phyloP scores from a whole-genome alignment of 2,329 filamentous ascomycete genomes.

The Ophiocordyceps camponoti-leonardi region DNA sequence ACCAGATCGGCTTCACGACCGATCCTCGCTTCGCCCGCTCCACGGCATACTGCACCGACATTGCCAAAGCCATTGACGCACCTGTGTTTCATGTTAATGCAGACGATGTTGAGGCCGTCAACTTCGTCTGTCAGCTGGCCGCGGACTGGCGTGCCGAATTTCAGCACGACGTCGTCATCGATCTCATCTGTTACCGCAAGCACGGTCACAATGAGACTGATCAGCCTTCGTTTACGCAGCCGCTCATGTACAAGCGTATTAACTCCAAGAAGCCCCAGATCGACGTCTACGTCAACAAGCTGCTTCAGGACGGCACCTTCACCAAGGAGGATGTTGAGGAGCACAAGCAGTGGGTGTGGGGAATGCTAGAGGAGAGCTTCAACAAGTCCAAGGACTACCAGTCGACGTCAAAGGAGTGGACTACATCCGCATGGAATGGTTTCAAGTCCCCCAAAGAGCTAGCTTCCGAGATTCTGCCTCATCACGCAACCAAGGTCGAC shows the following conservation, averaged over 20 bases:
- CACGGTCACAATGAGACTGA: slow-evolving; percentile 99
- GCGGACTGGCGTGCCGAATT: slow-evolving; percentile 98
- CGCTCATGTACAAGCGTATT: slow-evolving; percentile 98
- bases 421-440: slow-evolving; percentile 96
- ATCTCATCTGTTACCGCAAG: slow-evolving; percentile 98
- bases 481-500: slow-evolving; percentile 72
- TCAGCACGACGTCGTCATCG: slow-evolving; percentile 95
- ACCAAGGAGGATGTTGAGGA: slow-evolving; percentile 96
- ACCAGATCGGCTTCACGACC: slow-evolving; percentile 99
- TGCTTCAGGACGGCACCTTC: slow-evolving; percentile 83
- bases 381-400: slow-evolving; percentile 95
- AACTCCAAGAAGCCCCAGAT: slow-evolving; percentile 68
- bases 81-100: slow-evolving; percentile 99
- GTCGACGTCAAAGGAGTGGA: slow-evolving; percentile 92
- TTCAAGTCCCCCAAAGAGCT: slow-evolving; percentile 99
- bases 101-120: slow-evolving; percentile 94
- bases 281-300: slow-evolving; percentile 80
- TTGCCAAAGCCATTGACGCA: slow-evolving; percentile 96
- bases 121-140: slow-evolving; percentile 93
- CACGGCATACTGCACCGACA: slow-evolving; percentile 97
- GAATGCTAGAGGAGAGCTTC: slow-evolving; percentile 96
- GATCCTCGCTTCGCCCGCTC: slow-evolving; percentile 95
- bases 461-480: slow-evolving; percentile 81
- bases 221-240: slow-evolving; percentile 98
- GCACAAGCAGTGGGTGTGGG: slow-evolving; percentile 99